Evolutionary conservation across 1,284 basidiomycete species (phyloP).

Genomic region (Rugosomyces carneus): DNA sequence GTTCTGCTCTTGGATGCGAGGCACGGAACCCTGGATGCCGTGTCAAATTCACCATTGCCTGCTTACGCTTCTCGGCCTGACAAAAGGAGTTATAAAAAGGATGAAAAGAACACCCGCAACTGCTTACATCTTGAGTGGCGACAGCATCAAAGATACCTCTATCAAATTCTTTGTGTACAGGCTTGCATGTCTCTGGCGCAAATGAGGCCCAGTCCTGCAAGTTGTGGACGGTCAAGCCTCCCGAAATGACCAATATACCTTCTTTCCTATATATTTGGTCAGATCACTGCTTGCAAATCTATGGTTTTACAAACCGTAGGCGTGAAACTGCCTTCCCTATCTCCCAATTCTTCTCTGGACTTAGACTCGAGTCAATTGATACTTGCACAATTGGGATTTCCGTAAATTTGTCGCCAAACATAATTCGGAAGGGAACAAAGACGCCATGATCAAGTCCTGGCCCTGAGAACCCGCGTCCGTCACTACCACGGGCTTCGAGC

Average conservation of each 20-base stretch:
- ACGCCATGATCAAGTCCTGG: constrained; percentile 68
- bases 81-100: constrained; percentile 11
- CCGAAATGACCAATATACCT: constrained; percentile 63
- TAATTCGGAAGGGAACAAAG: constrained; percentile 70
- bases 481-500: constrained; percentile 53
- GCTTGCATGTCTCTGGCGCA: constrained; percentile 40
- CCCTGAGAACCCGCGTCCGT: constrained; percentile 61
- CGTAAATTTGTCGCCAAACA: constrained; percentile 63
- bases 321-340: constrained; percentile 56
- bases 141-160: constrained; percentile 53
- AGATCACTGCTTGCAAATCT: not conserved
- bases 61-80: constrained; percentile 29
- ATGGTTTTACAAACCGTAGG: constrained; percentile 38
- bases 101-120: constrained; percentile 2
- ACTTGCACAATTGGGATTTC: constrained; percentile 64
- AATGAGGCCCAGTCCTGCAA: constrained; percentile 52
- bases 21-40: constrained; percentile 55
- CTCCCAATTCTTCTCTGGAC: constrained; percentile 58
- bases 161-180: constrained; percentile 51
- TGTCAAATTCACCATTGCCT: constrained; percentile 37
- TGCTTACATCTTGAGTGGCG: constrained; percentile 42
- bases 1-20: constrained; percentile 66
- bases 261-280: constrained; percentile 37
- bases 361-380: constrained; percentile 58
- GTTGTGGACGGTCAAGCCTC: constrained; percentile 66